Percentiles rank a stretch among this genome's conserved stretches.
Conservation (phyloP, 768 basidiomycete genomes). For the Mrakia blollopis region DNA sequence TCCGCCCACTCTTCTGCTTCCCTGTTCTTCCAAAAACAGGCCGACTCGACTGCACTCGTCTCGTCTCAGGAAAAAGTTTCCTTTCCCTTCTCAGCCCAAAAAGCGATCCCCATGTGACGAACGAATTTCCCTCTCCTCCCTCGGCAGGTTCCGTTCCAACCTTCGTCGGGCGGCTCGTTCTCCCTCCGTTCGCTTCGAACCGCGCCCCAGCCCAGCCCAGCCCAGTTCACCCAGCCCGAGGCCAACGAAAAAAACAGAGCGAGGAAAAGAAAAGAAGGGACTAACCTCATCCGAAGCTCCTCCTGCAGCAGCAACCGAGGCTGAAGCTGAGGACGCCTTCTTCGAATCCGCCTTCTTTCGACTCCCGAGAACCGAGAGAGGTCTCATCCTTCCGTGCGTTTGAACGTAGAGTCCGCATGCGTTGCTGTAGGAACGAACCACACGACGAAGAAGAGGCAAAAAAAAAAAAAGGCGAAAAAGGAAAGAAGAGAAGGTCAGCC, state of each 20-base stretch:
- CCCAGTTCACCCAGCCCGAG: neutral
- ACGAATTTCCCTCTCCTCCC: too few relatives aligned
- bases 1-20: neutral
- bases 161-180: too few relatives aligned
- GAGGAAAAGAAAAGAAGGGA: neutral
- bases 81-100: too few relatives aligned
- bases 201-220: neutral
- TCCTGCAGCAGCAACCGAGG: too few relatives aligned
- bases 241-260: neutral
- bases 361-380: slow-evolving; percentile 23
- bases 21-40: neutral
- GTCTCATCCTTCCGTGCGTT: slow-evolving; percentile 30
- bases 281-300: slow-evolving; percentile 3
- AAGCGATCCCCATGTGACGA: too few relatives aligned
- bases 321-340: neutral
- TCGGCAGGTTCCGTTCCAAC: too few relatives aligned
- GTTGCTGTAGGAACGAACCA: slow-evolving; percentile 22
- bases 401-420: slow-evolving; percentile 32
- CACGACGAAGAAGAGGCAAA: neutral
- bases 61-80: too few relatives aligned
- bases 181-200: too few relatives aligned
- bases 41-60: too few relatives aligned
- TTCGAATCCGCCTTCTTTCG: slow-evolving; percentile 26
- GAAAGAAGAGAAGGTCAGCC: neutral
- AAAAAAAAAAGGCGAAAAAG: neutral